Percentiles rank a stretch among this genome's conserved stretches.
phyloP scores from a whole-genome alignment of 768 basidiomycete species.

The Phaeotremella fagi region DNA sequence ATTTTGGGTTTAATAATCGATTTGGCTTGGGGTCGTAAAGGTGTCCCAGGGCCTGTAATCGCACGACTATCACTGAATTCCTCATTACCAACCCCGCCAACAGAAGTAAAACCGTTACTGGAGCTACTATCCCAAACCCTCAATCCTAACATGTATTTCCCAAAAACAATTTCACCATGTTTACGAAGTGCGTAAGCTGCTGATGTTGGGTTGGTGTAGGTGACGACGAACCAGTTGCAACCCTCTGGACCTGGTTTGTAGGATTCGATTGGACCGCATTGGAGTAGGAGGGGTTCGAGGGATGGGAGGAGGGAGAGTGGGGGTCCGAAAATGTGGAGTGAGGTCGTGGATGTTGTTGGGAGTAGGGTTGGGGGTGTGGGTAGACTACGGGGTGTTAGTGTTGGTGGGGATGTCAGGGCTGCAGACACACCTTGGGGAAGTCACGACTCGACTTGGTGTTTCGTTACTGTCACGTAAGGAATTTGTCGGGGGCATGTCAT shows the following conservation, averaged over 20 bases:
- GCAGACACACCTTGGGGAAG: not conserved
- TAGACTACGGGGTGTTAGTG: slow-evolving; percentile 8
- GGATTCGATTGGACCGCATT: slow-evolving; percentile 25
- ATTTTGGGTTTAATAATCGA: slow-evolving; percentile 11
- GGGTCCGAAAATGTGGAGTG: slow-evolving; percentile 38
- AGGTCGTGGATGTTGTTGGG: slow-evolving; percentile 22
- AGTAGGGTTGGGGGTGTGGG: slow-evolving; percentile 26
- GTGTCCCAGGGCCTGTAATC: slow-evolving; percentile 22
- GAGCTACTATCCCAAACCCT: slow-evolving; percentile 15
- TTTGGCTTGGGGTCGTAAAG: slow-evolving; percentile 7
- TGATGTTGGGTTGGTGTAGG: slow-evolving; percentile 15
- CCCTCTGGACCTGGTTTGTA: slow-evolving; percentile 34
- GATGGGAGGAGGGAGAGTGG: slow-evolving; percentile 17
- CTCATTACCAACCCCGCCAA: not conserved
- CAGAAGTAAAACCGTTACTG: slow-evolving; percentile 2
- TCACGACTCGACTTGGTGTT: slow-evolving; percentile 4
- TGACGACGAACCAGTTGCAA: slow-evolving; percentile 35
- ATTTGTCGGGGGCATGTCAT: slow-evolving; percentile 40
- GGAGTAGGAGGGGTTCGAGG: slow-evolving; percentile 21
- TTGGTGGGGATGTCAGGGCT: not conserved
- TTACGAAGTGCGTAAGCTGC: slow-evolving; percentile 27
- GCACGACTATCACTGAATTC: not conserved
- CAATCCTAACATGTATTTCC: slow-evolving; percentile 36
- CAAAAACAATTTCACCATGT: slow-evolving; percentile 39
- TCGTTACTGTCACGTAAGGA: slow-evolving; percentile 21